Percentiles rank a stretch among this genome's conserved stretches.
Conservation (phyloP, 306 rosid genomes). For the Alnus rubra region DNA sequence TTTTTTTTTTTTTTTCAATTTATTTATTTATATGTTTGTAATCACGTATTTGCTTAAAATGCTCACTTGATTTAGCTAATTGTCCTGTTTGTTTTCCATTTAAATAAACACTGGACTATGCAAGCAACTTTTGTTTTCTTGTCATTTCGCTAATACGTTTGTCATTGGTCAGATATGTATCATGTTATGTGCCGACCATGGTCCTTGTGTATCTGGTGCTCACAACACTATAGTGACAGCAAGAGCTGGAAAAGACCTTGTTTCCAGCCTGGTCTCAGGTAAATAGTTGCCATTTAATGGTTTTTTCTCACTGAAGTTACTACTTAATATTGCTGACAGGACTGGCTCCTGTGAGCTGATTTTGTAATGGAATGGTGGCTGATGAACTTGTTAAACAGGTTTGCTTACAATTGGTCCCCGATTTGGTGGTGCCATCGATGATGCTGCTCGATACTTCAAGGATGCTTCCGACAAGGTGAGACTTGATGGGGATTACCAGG, state of each 20-base stretch:
- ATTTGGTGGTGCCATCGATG: conserved; percentile 99
- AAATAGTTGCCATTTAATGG: conserved; percentile 23
- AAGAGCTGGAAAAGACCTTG: conserved; percentile 98
- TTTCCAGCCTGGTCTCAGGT: conserved; percentile 96
- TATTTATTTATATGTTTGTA: background rate
- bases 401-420: conserved; percentile 99
- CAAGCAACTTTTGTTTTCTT: conserved; percentile 13
- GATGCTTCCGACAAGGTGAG: conserved; percentile 91
- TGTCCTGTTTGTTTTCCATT: conserved; percentile 24
- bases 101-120: conserved; percentile 6
- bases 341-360: conserved; percentile 3
- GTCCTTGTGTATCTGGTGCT: conserved; percentile 99
- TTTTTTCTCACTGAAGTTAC: conserved; percentile 14
- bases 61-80: conserved; percentile 1
- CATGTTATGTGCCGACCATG: conserved; percentile 99
- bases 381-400: conserved; percentile 62
- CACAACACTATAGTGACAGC: conserved; percentile 97
- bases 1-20: background rate
- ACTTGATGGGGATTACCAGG: conserved; percentile 23
- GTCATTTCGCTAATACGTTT: conserved; percentile 28
- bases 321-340: conserved; percentile 12
- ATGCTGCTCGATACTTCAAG: conserved; percentile 99
- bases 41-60: conserved; percentile 16
- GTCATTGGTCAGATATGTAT: conserved; percentile 73
- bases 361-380: conserved; percentile 26